phyloP scores from a whole-genome alignment of 2,329 filamentous ascomycete species.

The Chaetomiaceae sp. region DNA sequence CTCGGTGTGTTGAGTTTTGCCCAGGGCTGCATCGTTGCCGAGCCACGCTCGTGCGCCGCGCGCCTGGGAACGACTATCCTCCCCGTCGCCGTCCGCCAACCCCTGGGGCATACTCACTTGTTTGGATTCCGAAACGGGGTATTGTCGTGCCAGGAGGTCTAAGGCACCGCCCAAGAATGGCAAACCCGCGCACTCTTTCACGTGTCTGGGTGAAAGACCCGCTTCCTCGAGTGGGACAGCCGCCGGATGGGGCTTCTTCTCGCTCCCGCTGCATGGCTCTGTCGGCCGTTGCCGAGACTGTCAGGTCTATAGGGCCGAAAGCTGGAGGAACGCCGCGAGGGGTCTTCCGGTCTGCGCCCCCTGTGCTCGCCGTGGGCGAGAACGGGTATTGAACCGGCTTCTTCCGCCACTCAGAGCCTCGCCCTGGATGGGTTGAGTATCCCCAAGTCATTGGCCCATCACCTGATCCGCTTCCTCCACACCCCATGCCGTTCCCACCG shows the following conservation, averaged over 20 bases:
- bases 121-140: conserved; percentile 8
- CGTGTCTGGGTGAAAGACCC: conserved; percentile 27
- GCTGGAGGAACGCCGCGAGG: conserved; percentile 19
- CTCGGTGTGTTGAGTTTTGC: neutral
- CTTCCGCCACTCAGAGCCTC: conserved; percentile 11
- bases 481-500: neutral
- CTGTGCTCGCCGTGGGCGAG: conserved; percentile 2
- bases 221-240: conserved; percentile 22
- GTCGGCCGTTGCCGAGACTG: conserved; percentile 30
- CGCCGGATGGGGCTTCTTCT: conserved; percentile 24
- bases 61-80: conserved; percentile 15
- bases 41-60: neutral
- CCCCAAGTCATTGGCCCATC: conserved; percentile 1
- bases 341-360: conserved; percentile 14
- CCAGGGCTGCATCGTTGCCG: neutral
- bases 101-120: conserved; percentile 8
- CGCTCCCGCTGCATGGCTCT: conserved; percentile 23
- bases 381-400: conserved; percentile 7
- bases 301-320: conserved; percentile 31
- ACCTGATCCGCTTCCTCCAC: neutral
- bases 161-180: conserved; percentile 13
- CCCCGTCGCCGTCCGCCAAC: neutral
- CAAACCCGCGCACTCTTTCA: conserved; percentile 16
- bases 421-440: neutral
- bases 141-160: conserved; percentile 3